These are phyloP conservation scores for Leccinellum rugosiceps DNA, from an alignment of 768 basidiomycete species.

Conservation along the genomic window DNA sequence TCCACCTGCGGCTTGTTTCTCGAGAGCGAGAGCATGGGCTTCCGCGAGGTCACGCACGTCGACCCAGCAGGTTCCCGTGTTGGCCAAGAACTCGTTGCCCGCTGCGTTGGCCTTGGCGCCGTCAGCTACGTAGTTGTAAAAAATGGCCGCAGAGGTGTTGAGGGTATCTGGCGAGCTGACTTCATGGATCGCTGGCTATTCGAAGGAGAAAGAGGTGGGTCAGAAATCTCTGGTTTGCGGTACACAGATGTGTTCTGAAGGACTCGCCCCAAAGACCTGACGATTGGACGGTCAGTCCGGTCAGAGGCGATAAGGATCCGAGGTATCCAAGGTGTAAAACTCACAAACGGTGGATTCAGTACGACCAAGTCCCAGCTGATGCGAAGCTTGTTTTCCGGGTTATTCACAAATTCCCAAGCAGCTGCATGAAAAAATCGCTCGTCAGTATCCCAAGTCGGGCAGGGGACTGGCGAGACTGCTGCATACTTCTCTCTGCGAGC, in stretches of 20 bases:
- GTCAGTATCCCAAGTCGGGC: background rate
- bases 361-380: constrained; percentile 39
- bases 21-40: constrained; percentile 52
- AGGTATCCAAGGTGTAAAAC: background rate
- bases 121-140: constrained; percentile 34
- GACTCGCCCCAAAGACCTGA: constrained; percentile 30
- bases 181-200: constrained; percentile 44
- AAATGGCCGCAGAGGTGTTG: constrained; percentile 37
- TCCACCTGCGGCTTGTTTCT: constrained; percentile 48
- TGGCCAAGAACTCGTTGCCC: constrained; percentile 24
- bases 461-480: background rate
- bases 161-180: constrained; percentile 33
- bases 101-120: constrained; percentile 16
- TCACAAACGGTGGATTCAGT: constrained; percentile 40
- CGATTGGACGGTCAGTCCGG: background rate
- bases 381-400: constrained; percentile 26
- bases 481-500: constrained; percentile 56
- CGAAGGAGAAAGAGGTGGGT: background rate
- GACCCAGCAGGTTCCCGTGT: constrained; percentile 35
- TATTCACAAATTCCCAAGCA: constrained; percentile 47
- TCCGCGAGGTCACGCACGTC: constrained; percentile 56
- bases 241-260: background rate
- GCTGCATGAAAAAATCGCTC: constrained; percentile 23
- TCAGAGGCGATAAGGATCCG: background rate
- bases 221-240: background rate